Evolutionary conservation across 2,329 filamentous ascomycete species (phyloP).

Genomic region (Nemania diffusa): DNA sequence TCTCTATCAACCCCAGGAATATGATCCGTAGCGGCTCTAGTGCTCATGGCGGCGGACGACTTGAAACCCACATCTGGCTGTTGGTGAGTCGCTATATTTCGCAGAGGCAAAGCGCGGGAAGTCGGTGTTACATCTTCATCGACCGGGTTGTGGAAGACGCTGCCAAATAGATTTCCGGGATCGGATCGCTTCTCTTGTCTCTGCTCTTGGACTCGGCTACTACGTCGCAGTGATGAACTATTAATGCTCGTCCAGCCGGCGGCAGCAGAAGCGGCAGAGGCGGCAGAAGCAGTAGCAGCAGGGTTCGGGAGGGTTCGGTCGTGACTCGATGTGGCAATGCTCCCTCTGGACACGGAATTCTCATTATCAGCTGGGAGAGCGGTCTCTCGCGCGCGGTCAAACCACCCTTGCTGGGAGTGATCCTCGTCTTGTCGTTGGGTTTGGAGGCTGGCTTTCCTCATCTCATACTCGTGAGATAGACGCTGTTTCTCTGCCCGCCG

Average conservation of each 20-base stretch:
- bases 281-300: constrained; percentile 34
- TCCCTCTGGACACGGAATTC: constrained; percentile 34
- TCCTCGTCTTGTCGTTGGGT: constrained; percentile 44
- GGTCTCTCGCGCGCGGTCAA: constrained; percentile 38
- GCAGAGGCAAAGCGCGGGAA: constrained; percentile 41
- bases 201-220: constrained; percentile 45
- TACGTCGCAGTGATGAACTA: constrained; percentile 42
- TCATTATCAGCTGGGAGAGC: constrained; percentile 32
- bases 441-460: constrained; percentile 24
- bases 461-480: constrained; percentile 42
- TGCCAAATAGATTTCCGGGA: constrained; percentile 48
- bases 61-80: constrained; percentile 34
- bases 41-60: constrained; percentile 33
- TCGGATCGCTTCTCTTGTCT: constrained; percentile 47
- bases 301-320: constrained; percentile 37
- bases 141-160: constrained; percentile 49
- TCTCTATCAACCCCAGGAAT: constrained; percentile 29
- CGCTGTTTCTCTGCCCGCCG: constrained; percentile 44
- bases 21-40: constrained; percentile 16
- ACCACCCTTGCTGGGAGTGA: constrained; percentile 37
- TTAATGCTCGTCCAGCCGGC: constrained; percentile 49
- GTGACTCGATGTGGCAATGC: constrained; percentile 29
- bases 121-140: constrained; percentile 43
- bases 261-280: constrained; percentile 2
- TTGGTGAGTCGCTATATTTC: constrained; percentile 32